Base-by-base conservation (phyloP, 1,284 basidiomycete genomes). In the Sparassis latifolia region DNA sequence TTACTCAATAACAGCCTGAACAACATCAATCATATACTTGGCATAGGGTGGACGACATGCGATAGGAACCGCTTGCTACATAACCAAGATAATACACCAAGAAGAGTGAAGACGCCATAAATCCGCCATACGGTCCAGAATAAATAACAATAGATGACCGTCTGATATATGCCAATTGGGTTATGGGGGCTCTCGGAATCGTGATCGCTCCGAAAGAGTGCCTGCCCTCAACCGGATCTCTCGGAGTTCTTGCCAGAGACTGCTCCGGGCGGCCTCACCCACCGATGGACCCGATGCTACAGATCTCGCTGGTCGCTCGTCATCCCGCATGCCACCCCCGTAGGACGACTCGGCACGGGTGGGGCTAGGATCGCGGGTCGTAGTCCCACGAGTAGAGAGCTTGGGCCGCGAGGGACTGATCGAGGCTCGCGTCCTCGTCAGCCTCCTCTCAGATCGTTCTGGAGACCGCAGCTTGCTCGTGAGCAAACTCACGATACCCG, bases 161-260 rank as follows among this genome's bases (percentile, higher is more conserved):
- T 33, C n/a, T 30, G 7, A 10, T 12, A 35, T 10, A 33, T 29
- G 28, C 10, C 30, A 33, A 20, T 20, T 20, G 20, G 20, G 20
- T 38, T 51, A 58, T 37, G 54, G 51, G 32, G 55, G 56, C 40
- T 58, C 58, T 3, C 58, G 60, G n/a, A 62, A 60, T 35, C 47
- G 55, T 38, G 71, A 70, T 50, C 63, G 62, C 45, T 73, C 72
- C 38, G 72, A 76, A 43, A 71, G 69, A 41, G 77, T 66, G 33
- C 70, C 66, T 52, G 77, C 67, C 60, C 71, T 73, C 54, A 69
- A 68, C 59, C 72, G 77, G 42, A 80, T 69, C 50, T 76, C 76
- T 60, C 73, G 74, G 40, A 86, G 66, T 57, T 84, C 82, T 48
- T 72, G 72, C 80, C 82, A 84, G 49, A 85, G 61, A 52, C 70